These are phyloP conservation scores for sorghum (Sorghum bicolor) DNA, from an alignment of 176 grass and related monocot genomes.

Conservation along the genomic window Sorghum_bicolor_NCBIv3 NC_012876.2:4777501-4778000, in stretches of 20 bases:
- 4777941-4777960: constrained; percentile 3
- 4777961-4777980: neutral
- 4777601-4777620: constrained; percentile 27
- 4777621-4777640: constrained; percentile 3
- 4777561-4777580: constrained; percentile 55
- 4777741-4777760: constrained; percentile 31
- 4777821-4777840: constrained; percentile 47
- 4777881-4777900: constrained; percentile 6
- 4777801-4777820: constrained; percentile 39
- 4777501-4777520: constrained; percentile 51
- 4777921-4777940: neutral
- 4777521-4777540: constrained; percentile 76
- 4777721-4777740: neutral
- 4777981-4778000: constrained; percentile 7
- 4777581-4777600: constrained; percentile 53
- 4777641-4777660: constrained; percentile 27
- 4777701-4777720: neutral
- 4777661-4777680: constrained; percentile 19
- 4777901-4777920: neutral
- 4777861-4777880: constrained; percentile 27
- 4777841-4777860: constrained; percentile 40
- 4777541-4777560: constrained; percentile 54
- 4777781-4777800: constrained; percentile 45
- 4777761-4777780: constrained; percentile 17
- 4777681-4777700: neutral